Percentiles rank a stretch among this genome's conserved stretches.
Conservation (phyloP, 257 asterid species). For the Nicotiana noctiflora region DNA sequence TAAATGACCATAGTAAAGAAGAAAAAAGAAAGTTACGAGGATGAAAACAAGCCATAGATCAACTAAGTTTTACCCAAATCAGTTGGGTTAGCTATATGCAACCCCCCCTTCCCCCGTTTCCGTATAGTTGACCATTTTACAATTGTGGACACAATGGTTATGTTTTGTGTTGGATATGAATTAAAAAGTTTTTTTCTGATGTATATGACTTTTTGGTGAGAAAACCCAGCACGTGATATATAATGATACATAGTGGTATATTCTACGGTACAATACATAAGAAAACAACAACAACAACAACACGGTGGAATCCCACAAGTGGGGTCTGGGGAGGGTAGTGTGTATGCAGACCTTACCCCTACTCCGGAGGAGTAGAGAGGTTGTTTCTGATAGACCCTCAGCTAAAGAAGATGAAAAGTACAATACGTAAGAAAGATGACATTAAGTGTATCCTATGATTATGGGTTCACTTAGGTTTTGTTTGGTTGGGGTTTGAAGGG, state of each 20-base stretch:
- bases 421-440: neutral
- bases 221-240: neutral
- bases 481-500: too few species aligned
- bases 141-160: neutral
- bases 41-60: neutral
- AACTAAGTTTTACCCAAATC: slow-evolving; percentile 3
- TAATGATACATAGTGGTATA: neutral
- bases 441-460: neutral
- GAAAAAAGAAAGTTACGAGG: neutral
- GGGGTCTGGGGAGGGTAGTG: too few species aligned
- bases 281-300: too few species aligned
- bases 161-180: neutral
- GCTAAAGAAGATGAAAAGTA: too few species aligned
- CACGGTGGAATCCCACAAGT: too few species aligned
- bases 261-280: neutral
- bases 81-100: neutral
- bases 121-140: too few species aligned
- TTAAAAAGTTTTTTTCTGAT: neutral
- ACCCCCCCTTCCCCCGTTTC: too few species aligned
- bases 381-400: too few species aligned
- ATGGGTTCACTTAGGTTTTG: neutral
- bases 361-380: too few species aligned
- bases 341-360: too few species aligned
- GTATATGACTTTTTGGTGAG: neutral
- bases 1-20: too few species aligned